A percentile compares a stretch with the other conserved stretches of the same genome.
phyloP scores from a whole-genome alignment of 2,329 filamentous ascomycete genomes.

The Talaromyces sp. region DNA sequence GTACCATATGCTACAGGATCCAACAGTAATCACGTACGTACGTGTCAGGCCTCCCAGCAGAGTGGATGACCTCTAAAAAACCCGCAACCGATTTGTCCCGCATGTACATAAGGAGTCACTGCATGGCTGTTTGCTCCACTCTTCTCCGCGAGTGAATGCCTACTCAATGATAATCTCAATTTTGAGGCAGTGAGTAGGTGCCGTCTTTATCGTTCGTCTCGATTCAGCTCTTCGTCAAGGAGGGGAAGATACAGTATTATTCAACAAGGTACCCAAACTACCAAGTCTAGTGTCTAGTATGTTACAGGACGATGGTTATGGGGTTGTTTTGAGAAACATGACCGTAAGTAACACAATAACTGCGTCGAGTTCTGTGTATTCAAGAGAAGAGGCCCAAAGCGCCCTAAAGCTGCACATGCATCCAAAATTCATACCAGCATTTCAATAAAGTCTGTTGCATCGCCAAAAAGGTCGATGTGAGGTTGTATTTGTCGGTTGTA shows the following conservation, averaged over 20 bases:
- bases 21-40: no score
- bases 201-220: neutral
- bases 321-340: neutral
- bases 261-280: neutral
- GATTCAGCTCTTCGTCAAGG: neutral
- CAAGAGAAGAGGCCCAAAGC: neutral
- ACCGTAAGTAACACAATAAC: neutral
- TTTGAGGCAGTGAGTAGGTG: neutral
- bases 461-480: constrained; percentile 20
- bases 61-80: neutral
- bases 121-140: neutral
- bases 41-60: neutral
- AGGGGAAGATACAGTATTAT: neutral
- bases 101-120: no score
- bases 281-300: neutral
- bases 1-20: no score
- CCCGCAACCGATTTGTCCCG: neutral
- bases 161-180: neutral
- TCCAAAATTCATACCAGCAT: neutral
- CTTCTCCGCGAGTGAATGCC: neutral
- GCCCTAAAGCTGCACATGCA: neutral
- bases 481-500: neutral
- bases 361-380: neutral
- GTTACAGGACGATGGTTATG: neutral
- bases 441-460: constrained; percentile 25